These are phyloP conservation scores for Mortierella sp. DNA, from an alignment of 371 early-diverging fungal genomes.

Conservation along the genomic window DNA sequence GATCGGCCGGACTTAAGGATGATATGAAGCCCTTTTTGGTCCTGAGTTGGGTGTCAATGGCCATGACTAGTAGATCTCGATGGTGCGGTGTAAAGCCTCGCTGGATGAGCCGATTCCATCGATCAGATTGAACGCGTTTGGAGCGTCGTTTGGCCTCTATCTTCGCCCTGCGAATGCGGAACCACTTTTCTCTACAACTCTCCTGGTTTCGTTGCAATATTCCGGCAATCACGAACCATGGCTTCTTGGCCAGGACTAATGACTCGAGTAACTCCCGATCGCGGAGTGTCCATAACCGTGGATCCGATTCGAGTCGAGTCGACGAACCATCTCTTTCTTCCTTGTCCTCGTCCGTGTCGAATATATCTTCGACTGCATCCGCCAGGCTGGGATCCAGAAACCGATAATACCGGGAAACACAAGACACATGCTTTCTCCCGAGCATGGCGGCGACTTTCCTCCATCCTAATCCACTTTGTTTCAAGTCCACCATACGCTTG, in stretches of 20 bases:
- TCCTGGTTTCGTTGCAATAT: conserved; percentile 34
- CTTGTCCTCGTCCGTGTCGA: conserved; percentile 11
- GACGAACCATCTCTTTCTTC: neutral
- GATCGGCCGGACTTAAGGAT: no score
- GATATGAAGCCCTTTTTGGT: no score
- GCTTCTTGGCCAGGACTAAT: conserved; percentile 10
- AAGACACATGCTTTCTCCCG: conserved; percentile 13
- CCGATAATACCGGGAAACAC: conserved; percentile 41
- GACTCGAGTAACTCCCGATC: conserved; percentile 30
- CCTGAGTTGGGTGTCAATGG: conserved; percentile 25
- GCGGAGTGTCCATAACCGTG: conserved; percentile 31
- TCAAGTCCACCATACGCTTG: conserved; percentile 16
- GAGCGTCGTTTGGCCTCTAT: conserved; percentile 3
- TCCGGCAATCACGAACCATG: conserved; percentile 29
- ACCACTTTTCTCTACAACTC: conserved; percentile 46
- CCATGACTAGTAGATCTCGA: conserved; percentile 21
- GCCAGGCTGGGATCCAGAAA: conserved; percentile 37
- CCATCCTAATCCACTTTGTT: conserved; percentile 29
- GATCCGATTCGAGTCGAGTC: conserved; percentile 14
- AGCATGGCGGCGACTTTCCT: conserved; percentile 8
- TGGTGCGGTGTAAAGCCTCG: conserved; percentile 33
- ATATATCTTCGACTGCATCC: conserved; percentile 42
- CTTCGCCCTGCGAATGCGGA: conserved; percentile 14
- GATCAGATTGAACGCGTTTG: conserved; percentile 9
- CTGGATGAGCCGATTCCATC: conserved; percentile 19